Base-by-base conservation (phyloP, 495 filamentous ascomycete species). In the Aspergillus saccharolyticus region DNA sequence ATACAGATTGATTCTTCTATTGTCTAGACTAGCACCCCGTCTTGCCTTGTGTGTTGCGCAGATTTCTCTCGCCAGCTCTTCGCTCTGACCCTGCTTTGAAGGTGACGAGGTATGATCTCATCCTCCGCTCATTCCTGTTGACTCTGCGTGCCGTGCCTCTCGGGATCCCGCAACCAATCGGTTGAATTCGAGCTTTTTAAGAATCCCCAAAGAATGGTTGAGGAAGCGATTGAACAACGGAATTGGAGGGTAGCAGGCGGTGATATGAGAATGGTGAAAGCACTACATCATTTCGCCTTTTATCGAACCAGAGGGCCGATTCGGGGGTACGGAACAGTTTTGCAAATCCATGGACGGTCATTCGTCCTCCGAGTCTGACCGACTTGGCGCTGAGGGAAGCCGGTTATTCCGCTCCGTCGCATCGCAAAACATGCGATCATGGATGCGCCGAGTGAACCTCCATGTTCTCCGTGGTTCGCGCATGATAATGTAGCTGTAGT, bases 321-420 rank as follows among this genome's bases (percentile, higher is more conserved):
- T 39, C 33, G 33, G 33, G 12, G 33, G 33, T 39, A 39, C 33
- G 44, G 33, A 42, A n/a, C 44, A 47, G 39, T 42, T n/a, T 53
- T 56, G 46, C 44, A 59, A 63, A 63, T 59, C 15, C 28, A 42
- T 43, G 53, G 21, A 4, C 42, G 53, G 44, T 44, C 45, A 63
- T 63, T 63, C 55, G 61, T 53, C 53, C 44, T 47, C 33, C 48
- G 24, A 52, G 52, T 53, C 42, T 54, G 42, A 18, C 47, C 47
- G 47, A 50, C 21, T 30, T 25, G 47, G 20, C 17, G 22, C 10
- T 24, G 53, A 18, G 54, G 33, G 22, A n/a, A 47, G 30, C n/a
- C n/a, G n/a, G 43, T 61, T 63, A 55, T 52, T 30, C 55, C 53
- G 49, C 53, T 54, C 54, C 44, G 39, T 57, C 56, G 56, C 25